Conservation (phyloP, 495 filamentous ascomycete genomes). For the Astrothelium macrocarpum region DNA sequence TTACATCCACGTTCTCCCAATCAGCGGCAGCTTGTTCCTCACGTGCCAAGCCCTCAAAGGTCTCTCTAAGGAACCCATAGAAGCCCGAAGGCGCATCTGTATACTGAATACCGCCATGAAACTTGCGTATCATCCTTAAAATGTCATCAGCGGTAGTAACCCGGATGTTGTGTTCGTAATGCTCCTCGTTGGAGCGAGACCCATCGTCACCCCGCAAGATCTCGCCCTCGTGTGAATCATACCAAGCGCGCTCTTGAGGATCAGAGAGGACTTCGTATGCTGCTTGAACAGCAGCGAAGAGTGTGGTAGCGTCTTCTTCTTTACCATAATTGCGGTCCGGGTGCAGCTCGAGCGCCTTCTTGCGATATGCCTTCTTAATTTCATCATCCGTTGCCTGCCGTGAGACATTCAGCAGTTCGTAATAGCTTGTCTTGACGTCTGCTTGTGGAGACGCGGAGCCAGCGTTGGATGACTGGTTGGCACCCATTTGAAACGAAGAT, state of each 20-base stretch:
- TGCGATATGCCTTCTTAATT: conserved; percentile 91
- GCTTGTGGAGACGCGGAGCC: conserved; percentile 13
- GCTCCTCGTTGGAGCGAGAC: conserved; percentile 31
- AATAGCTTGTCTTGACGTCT: conserved; percentile 70
- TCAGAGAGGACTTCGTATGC: conserved; percentile 95
- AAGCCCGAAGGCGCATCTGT: conserved; percentile 71
- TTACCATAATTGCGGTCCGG: conserved; percentile 91
- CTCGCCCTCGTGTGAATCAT: conserved; percentile 83
- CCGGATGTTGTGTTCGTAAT: conserved; percentile 51
- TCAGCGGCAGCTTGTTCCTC: conserved; percentile 69
- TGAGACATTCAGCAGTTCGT: conserved; percentile 72
- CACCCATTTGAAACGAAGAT: conserved; percentile 52
- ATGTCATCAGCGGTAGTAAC: conserved; percentile 74
- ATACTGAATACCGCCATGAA: conserved; percentile 66
- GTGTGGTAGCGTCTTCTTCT: conserved; percentile 66
- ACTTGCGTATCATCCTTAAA: conserved; percentile 59
- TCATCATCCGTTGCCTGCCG: conserved; percentile 70
- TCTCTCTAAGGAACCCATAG: conserved; percentile 62
- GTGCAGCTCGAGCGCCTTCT: conserved; percentile 84
- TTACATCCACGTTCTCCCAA: conserved; percentile 48
- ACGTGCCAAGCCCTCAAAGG: conserved; percentile 68
- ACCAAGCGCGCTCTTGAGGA: conserved; percentile 92
- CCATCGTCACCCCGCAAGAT: conserved; percentile 57
- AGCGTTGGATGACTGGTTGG: conserved; percentile 57
- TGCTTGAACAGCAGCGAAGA: conserved; percentile 84